phyloP scores from a whole-genome alignment of 192 early-diverging fungal genomes.

The Dispira parvispora region DNA sequence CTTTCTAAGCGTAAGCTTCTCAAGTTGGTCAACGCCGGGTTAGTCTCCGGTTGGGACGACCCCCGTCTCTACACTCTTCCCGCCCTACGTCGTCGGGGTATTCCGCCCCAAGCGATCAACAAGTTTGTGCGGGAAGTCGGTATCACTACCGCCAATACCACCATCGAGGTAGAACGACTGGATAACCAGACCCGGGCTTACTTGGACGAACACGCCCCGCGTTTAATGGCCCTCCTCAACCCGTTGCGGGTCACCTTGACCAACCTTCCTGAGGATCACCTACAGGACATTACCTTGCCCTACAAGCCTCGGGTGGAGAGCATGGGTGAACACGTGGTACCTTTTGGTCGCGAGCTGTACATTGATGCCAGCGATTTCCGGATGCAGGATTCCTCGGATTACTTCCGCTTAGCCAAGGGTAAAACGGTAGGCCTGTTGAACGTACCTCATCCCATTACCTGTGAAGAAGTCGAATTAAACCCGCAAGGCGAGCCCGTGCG shows the following conservation, averaged over 20 bases:
- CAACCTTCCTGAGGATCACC: slow-evolving; percentile 72
- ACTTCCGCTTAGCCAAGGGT: slow-evolving; percentile 81
- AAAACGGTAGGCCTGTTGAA: slow-evolving; percentile 90
- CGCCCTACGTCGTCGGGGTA: slow-evolving; percentile 88
- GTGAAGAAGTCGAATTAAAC: slow-evolving; percentile 59
- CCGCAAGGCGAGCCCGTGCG: slow-evolving; percentile 65
- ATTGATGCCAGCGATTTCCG: slow-evolving; percentile 96
- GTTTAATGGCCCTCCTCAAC: slow-evolving; percentile 78
- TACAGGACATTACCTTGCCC: slow-evolving; percentile 62
- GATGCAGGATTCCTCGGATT: slow-evolving; percentile 80
- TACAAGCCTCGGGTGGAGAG: slow-evolving; percentile 70
- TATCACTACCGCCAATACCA: slow-evolving; percentile 66
- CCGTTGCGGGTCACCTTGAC: slow-evolving; percentile 79
- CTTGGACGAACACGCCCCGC: slow-evolving; percentile 80
- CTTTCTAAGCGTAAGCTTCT: slow-evolving; percentile 97
- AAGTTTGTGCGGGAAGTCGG: slow-evolving; percentile 91
- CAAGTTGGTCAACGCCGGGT: slow-evolving; percentile 63
- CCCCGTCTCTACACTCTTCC: slow-evolving; percentile 93
- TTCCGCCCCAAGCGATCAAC: slow-evolving; percentile 95
- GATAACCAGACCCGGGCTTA: slow-evolving; percentile 93
- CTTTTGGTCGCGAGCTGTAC: slow-evolving; percentile 84
- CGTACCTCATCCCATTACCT: slow-evolving; percentile 75
- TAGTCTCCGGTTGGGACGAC: slow-evolving; percentile 87
- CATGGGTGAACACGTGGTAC: slow-evolving; percentile 74
- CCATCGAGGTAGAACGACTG: slow-evolving; percentile 71